Conservation (phyloP, 768 basidiomycete genomes). For the Mycena metata region DNA sequence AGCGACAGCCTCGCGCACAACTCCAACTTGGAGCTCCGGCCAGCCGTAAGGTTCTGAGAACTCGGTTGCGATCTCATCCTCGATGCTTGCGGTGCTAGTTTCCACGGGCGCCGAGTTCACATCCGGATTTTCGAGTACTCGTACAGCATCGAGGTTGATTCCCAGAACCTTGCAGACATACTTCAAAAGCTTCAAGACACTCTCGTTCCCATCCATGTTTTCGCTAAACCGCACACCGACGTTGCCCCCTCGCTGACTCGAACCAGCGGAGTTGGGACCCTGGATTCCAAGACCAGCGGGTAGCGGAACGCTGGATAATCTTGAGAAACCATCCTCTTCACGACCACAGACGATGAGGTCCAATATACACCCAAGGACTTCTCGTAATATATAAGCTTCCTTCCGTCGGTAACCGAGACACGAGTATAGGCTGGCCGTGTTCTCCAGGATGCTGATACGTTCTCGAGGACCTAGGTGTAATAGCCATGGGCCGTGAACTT, state of each 20-base stretch:
- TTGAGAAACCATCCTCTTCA: slow-evolving; percentile 73
- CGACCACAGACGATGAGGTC: slow-evolving; percentile 90
- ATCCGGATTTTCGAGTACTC: slow-evolving; percentile 52
- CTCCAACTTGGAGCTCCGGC: slow-evolving; percentile 94
- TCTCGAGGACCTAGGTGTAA: slow-evolving; percentile 83
- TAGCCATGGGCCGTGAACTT: slow-evolving; percentile 90
- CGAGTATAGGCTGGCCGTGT: slow-evolving; percentile 80
- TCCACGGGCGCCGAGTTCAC: slow-evolving; percentile 30
- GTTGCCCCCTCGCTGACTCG: slow-evolving; percentile 57
- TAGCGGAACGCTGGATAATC: slow-evolving; percentile 55
- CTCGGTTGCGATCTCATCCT: slow-evolving; percentile 58
- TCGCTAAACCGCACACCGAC: slow-evolving; percentile 83
- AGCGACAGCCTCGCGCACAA: slow-evolving; percentile 92
- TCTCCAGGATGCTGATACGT: slow-evolving; percentile 77
- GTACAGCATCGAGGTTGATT: slow-evolving; percentile 82
- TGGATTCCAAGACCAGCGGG: slow-evolving; percentile 64
- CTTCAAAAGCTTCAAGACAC: slow-evolving; percentile 80
- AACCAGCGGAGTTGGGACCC: slow-evolving; percentile 53
- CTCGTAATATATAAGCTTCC: slow-evolving; percentile 88
- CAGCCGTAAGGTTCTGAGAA: slow-evolving; percentile 81
- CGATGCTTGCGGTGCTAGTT: slow-evolving; percentile 42
- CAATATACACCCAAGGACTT: slow-evolving; percentile 86
- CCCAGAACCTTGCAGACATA: slow-evolving; percentile 86
- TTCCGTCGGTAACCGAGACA: slow-evolving; percentile 89
- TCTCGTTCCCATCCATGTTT: slow-evolving; percentile 83